These are phyloP conservation scores for Sugiyamaella castrensis DNA, from an alignment of 1,139 yeast species.

Conservation along the genomic window DNA sequence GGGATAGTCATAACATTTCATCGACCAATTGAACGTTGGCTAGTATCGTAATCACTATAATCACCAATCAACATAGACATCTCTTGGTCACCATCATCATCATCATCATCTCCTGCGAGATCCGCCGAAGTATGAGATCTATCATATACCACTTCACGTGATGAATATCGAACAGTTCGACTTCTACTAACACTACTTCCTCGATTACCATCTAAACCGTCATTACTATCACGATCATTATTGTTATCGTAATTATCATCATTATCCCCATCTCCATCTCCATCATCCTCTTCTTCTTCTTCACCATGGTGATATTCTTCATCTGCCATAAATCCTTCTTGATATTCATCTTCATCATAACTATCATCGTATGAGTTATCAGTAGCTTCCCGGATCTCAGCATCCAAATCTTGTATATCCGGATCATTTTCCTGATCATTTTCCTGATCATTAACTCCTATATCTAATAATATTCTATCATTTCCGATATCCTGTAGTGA, in stretches of 20 bases:
- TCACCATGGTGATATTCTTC: conserved; percentile 18
- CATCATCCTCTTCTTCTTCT: conserved; percentile 14
- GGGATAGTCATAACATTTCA: too few species aligned
- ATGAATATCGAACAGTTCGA: background rate
- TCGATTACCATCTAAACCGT: background rate
- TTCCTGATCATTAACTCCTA: conserved; percentile 11
- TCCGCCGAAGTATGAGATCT: background rate
- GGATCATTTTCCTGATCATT: conserved; percentile 15
- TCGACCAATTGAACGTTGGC: too few species aligned
- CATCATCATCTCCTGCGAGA: background rate
- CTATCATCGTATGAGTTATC: conserved; percentile 25
- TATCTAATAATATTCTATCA: conserved; percentile 7
- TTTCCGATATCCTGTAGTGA: conserved; percentile 2
- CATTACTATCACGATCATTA: background rate
- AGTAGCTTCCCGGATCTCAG: conserved; percentile 20
- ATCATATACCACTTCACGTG: background rate
- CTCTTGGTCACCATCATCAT: conserved; percentile 7
- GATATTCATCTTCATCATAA: conserved; percentile 20
- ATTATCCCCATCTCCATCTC: conserved; percentile 1
- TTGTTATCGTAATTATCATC: conserved; percentile 9
- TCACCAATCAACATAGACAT: background rate
- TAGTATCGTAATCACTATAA: too few species aligned
- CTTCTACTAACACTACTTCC: background rate
- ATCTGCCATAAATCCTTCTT: conserved; percentile 20
- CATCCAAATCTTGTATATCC: conserved; percentile 22